Evolutionary conservation across 2,329 filamentous ascomycete genomes (phyloP).

Genomic region (Diaporthe helianthi): DNA sequence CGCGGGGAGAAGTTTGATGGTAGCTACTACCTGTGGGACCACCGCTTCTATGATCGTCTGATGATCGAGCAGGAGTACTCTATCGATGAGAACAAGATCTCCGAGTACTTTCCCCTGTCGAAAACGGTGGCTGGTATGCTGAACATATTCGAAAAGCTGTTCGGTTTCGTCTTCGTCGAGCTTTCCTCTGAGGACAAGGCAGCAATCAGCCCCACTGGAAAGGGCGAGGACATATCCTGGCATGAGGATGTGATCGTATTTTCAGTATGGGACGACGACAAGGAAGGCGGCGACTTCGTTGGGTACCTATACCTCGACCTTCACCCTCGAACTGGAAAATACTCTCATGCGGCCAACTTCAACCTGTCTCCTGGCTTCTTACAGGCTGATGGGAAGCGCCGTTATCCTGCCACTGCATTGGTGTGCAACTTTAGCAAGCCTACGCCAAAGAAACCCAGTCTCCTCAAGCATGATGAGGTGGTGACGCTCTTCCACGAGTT

Average conservation of each 20-base stretch:
- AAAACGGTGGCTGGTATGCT: conserved; percentile 80
- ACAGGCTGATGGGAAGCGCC: conserved; percentile 68
- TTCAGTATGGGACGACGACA: conserved; percentile 80
- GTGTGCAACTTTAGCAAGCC: conserved; percentile 90
- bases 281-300: conserved; percentile 74
- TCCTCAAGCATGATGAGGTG: conserved; percentile 84
- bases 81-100: conserved; percentile 80
- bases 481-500: conserved; percentile 84
- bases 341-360: conserved; percentile 86
- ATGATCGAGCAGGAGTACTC: conserved; percentile 83
- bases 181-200: conserved; percentile 71
- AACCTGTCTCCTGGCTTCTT: conserved; percentile 77
- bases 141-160: conserved; percentile 82
- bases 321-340: conserved; percentile 81
- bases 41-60: conserved; percentile 79
- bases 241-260: conserved; percentile 85
- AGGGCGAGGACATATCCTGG: conserved; percentile 77
- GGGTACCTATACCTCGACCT: conserved; percentile 86
- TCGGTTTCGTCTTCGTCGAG: conserved; percentile 80
- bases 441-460: conserved; percentile 75
- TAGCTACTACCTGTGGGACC: conserved; percentile 84
- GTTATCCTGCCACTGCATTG: conserved; percentile 79
- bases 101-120: conserved; percentile 83
- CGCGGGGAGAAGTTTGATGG: conserved; percentile 67
- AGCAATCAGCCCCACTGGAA: conserved; percentile 69